Evolutionary conservation across 2,329 filamentous ascomycete genomes (phyloP).

Genomic region (Madurella mycetomatis): DNA sequence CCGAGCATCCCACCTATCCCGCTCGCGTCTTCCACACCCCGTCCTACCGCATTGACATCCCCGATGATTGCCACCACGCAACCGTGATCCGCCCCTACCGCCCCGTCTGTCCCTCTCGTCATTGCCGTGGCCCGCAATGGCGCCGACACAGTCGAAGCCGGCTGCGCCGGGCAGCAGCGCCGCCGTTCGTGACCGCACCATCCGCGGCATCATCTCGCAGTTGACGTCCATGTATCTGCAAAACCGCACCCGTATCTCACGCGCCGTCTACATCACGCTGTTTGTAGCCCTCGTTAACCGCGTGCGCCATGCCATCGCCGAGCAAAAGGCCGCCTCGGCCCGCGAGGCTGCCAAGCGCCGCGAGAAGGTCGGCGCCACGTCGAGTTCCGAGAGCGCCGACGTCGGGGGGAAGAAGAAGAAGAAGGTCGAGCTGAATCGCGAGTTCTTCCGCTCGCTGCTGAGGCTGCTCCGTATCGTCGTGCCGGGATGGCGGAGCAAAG

Average conservation of each 20-base stretch:
- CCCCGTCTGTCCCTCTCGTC: neutral
- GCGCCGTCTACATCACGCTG: slow-evolving; percentile 77
- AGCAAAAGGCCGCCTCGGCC: slow-evolving; percentile 80
- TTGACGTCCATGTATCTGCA: slow-evolving; percentile 70
- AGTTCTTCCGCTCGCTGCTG: slow-evolving; percentile 70
- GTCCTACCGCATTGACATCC: neutral
- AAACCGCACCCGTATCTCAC: slow-evolving; percentile 77
- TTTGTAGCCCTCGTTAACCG: slow-evolving; percentile 78
- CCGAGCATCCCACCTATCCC: no score
- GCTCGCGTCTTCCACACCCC: no score
- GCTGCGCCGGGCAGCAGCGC: slow-evolving; percentile 39
- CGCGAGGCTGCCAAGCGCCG: slow-evolving; percentile 58
- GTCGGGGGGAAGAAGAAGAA: slow-evolving; percentile 52
- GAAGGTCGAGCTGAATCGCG: slow-evolving; percentile 88
- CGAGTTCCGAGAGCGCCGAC: slow-evolving; percentile 33
- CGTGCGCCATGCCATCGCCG: slow-evolving; percentile 83
- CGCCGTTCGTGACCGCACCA: slow-evolving; percentile 52
- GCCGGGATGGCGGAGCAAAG: slow-evolving; percentile 84
- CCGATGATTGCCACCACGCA: slow-evolving; percentile 13
- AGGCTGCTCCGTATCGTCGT: slow-evolving; percentile 81
- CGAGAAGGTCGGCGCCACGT: slow-evolving; percentile 48
- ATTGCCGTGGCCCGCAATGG: slow-evolving; percentile 49
- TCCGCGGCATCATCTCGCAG: slow-evolving; percentile 61
- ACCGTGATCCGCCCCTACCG: slow-evolving; percentile 6
- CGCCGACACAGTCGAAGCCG: slow-evolving; percentile 66